Percentiles rank a stretch among this genome's conserved stretches.
These are phyloP conservation scores for Oxytropis ochrocephala DNA, from an alignment of 306 rosid species.

Conservation along the genomic window DNA sequence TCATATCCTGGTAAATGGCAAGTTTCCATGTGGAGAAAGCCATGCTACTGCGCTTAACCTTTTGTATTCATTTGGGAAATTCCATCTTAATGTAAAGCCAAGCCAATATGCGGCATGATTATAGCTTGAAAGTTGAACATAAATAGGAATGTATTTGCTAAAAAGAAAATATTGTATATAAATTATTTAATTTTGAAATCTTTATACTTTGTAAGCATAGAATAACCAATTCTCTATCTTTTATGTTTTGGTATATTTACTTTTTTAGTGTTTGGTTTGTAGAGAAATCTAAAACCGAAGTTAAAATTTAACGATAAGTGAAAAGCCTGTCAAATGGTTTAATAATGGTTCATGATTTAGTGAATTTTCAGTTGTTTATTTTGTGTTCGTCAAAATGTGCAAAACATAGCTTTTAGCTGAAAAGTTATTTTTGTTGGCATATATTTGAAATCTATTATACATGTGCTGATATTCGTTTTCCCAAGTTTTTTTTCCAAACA, in stretches of 20 bases:
- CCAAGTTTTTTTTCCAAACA: not conserved
- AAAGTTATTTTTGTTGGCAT: not conserved
- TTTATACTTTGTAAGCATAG: not conserved
- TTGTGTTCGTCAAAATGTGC: not conserved
- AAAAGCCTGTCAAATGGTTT: not conserved
- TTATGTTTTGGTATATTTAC: constrained; percentile 10
- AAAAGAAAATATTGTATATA: constrained; percentile 23
- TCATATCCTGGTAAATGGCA: constrained; percentile 12
- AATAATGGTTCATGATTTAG: not conserved
- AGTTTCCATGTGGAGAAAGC: constrained; percentile 10
- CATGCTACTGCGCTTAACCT: constrained; percentile 1
- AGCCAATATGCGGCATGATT: not conserved
- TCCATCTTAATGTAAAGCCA: constrained; percentile 11
- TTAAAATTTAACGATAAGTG: not conserved
- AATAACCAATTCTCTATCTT: not conserved
- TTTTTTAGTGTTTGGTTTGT: not conserved
- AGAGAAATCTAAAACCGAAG: constrained; percentile 4
- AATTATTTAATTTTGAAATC: constrained; percentile 4
- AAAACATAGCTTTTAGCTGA: not conserved
- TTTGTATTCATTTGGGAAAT: constrained; percentile 4
- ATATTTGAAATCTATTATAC: not conserved
- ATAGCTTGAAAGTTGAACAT: constrained; percentile 18
- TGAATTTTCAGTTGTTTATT: not conserved
- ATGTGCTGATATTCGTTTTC: not conserved
- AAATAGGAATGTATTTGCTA: constrained; percentile 10